Evolutionary conservation across 495 filamentous ascomycete species (phyloP).

Genomic region (Podospora anserina): DNA sequence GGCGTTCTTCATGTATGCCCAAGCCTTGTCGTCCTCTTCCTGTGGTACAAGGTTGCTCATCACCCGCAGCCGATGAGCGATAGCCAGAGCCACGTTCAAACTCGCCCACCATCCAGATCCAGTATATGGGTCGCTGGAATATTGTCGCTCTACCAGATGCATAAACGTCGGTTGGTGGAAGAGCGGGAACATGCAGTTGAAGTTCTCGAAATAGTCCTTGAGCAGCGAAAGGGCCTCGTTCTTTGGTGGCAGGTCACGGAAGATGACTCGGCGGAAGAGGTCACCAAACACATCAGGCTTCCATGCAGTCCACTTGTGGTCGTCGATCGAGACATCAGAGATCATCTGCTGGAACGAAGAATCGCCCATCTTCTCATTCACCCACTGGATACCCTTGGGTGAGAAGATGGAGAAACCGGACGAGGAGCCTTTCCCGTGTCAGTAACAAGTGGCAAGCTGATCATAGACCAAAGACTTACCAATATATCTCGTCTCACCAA

Average conservation of each 20-base stretch:
- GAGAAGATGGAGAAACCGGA: slow-evolving; percentile 95
- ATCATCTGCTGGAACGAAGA: slow-evolving; percentile 96
- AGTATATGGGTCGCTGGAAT: slow-evolving; percentile 88
- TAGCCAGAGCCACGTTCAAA: slow-evolving; percentile 89
- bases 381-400: slow-evolving; percentile 97
- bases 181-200: slow-evolving; percentile 97
- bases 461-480: slow-evolving; percentile 51
- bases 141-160: slow-evolving; percentile 90
- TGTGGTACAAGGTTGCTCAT: slow-evolving; percentile 89
- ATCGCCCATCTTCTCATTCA: slow-evolving; percentile 96
- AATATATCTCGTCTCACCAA: slow-evolving; percentile 93
- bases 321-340: slow-evolving; percentile 70
- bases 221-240: slow-evolving; percentile 76
- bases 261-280: slow-evolving; percentile 84
- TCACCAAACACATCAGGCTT: slow-evolving; percentile 93
- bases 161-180: slow-evolving; percentile 98
- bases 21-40: slow-evolving; percentile 89
- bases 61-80: slow-evolving; percentile 86
- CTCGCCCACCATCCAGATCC: slow-evolving; percentile 98
- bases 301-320: slow-evolving; percentile 94
- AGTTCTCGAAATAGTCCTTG: slow-evolving; percentile 94
- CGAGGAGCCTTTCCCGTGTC: slow-evolving; percentile 67
- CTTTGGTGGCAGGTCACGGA: slow-evolving; percentile 75
- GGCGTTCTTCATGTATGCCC: slow-evolving; percentile 94
- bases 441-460: slow-evolving; percentile 23